Conservation (phyloP, 768 basidiomycete genomes). For the Floccularia luteovirens region DNA sequence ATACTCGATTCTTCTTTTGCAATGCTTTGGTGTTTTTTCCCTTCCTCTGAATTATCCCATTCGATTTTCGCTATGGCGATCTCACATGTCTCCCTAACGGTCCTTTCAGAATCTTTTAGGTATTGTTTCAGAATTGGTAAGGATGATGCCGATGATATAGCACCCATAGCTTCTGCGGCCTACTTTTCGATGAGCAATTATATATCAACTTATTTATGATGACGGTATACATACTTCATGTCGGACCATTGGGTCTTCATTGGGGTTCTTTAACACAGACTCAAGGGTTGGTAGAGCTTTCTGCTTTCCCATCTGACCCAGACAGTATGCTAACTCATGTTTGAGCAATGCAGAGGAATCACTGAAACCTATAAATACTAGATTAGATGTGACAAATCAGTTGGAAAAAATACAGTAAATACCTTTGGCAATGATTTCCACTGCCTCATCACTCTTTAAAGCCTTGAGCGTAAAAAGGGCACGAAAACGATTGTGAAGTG, state of each 20-base stretch:
- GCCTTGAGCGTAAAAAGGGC: conserved; percentile 91
- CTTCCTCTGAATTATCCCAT: conserved; percentile 82
- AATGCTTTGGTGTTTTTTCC: conserved; percentile 33
- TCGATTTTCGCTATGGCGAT: conserved; percentile 94
- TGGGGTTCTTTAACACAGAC: conserved; percentile 56
- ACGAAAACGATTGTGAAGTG: conserved; percentile 83
- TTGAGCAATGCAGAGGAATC: conserved; percentile 90
- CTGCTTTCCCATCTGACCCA: conserved; percentile 80
- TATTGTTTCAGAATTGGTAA: conserved; percentile 67
- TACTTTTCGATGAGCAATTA: conserved; percentile 20
- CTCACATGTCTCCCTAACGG: conserved; percentile 93
- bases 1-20: conserved; percentile 17
- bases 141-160: conserved; percentile 66
- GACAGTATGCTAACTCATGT: conserved; percentile 95
- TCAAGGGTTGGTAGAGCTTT: conserved; percentile 77
- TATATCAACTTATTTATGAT: conserved; percentile 6
- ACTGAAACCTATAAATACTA: conserved; percentile 51
- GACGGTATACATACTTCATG: conserved; percentile 67
- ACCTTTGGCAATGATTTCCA: conserved; percentile 85
- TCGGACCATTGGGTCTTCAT: conserved; percentile 92
- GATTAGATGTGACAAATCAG: not conserved
- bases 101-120: conserved; percentile 60
- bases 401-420: not conserved
- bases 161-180: conserved; percentile 99
- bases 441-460: conserved; percentile 69